Evolutionary conservation across 23 red algal species (phyloP).

Genomic region (Gracilaria domingensis): DNA sequence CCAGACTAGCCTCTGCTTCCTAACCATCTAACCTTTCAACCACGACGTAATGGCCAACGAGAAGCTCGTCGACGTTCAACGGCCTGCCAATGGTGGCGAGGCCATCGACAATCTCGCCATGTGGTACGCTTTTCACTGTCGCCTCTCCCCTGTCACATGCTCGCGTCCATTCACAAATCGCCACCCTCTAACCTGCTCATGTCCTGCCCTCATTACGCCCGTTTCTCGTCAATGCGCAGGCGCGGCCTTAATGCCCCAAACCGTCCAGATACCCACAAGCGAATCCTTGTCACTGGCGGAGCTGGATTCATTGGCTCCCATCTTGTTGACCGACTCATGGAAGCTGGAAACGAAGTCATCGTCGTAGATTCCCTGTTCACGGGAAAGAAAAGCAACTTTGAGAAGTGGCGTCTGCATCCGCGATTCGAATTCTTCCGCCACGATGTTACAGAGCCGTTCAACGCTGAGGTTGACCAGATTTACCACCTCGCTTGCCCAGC

Average conservation of each 20-base stretch:
- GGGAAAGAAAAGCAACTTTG: slow-evolving; percentile 93
- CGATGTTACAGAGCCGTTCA: slow-evolving; percentile 96
- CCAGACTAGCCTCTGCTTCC: neutral
- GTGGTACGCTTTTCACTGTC: slow-evolving; percentile 41
- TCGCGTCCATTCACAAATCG: neutral
- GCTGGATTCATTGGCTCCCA: slow-evolving; percentile 99
- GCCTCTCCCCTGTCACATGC: neutral
- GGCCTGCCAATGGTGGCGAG: slow-evolving; percentile 72
- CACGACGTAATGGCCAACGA: slow-evolving; percentile 50
- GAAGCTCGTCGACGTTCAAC: slow-evolving; percentile 73
- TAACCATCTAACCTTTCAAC: neutral
- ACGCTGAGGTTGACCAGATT: slow-evolving; percentile 95
- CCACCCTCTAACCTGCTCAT: neutral
- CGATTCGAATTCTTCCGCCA: slow-evolving; percentile 99
- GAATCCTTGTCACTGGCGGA: slow-evolving; percentile 98
- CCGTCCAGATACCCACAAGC: slow-evolving; percentile 77
- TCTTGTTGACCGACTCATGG: slow-evolving; percentile 97
- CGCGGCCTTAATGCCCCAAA: slow-evolving; percentile 92
- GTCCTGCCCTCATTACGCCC: neutral
- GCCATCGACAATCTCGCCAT: slow-evolving; percentile 83
- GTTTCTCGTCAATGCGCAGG: slow-evolving; percentile 23
- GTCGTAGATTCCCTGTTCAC: slow-evolving; percentile 97
- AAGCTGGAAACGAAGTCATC: slow-evolving; percentile 98
- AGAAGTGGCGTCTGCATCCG: slow-evolving; percentile 77
- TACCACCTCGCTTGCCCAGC: slow-evolving; percentile 99